These are phyloP conservation scores for Hippophae rhamnoides DNA, from an alignment of 306 rosid species.

Conservation along the genomic window DNA sequence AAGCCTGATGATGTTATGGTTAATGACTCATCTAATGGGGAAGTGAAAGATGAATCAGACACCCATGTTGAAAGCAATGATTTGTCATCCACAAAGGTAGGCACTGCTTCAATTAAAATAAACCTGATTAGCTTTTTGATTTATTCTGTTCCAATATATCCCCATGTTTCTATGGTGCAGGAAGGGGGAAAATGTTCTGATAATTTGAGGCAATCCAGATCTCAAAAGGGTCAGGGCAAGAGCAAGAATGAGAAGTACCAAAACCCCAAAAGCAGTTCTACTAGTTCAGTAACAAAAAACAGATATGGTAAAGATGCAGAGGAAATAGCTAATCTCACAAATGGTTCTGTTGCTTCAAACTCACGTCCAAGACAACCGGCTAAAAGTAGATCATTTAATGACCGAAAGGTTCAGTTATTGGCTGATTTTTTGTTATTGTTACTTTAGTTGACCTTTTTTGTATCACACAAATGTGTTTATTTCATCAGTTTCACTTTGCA, in stretches of 20 bases:
- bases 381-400: conserved; percentile 40
- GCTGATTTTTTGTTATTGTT: conserved; percentile 29
- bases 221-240: conserved; percentile 38
- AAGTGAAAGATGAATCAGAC: conserved; percentile 37
- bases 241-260: conserved; percentile 45
- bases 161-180: conserved; percentile 26
- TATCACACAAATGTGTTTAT: conserved; percentile 7
- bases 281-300: conserved; percentile 31
- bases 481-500: not conserved
- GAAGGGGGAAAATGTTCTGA: conserved; percentile 34
- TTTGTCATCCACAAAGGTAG: conserved; percentile 45
- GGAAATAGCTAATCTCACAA: conserved; percentile 32
- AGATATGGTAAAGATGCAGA: conserved; percentile 52
- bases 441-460: conserved; percentile 9
- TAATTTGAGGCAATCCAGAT: conserved; percentile 29
- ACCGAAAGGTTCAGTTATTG: conserved; percentile 39
- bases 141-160: conserved; percentile 17
- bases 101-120: not conserved
- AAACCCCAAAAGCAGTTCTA: conserved; percentile 28
- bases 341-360: conserved; percentile 44
- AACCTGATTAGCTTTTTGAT: conserved; percentile 2
- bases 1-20: conserved; percentile 30
- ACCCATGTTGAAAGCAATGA: conserved; percentile 26
- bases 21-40: conserved; percentile 28
- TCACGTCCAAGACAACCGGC: conserved; percentile 37